Percentiles rank a stretch among this genome's conserved stretches.
Evolutionary conservation across 1,284 basidiomycete genomes (phyloP).

Genomic region (Ceratobasidium sp.): DNA sequence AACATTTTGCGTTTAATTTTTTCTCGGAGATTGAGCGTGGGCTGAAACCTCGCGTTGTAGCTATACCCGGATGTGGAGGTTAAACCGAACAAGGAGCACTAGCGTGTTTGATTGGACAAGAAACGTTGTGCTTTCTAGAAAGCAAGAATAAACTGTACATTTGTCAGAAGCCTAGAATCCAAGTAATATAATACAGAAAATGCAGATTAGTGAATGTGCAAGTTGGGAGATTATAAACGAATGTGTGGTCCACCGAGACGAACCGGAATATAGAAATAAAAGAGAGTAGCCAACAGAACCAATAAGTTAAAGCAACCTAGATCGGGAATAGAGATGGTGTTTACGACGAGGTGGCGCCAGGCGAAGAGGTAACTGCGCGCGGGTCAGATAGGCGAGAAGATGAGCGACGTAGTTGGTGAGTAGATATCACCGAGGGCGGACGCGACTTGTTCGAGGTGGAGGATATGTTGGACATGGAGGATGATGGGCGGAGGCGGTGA

Average conservation of each 20-base stretch:
- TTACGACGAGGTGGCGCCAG: background rate
- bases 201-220: background rate
- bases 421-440: conserved; percentile 21
- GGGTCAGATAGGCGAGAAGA: background rate
- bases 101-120: background rate
- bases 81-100: background rate
- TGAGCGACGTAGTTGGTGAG: conserved; percentile 5
- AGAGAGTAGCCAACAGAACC: background rate
- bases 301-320: background rate
- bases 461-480: conserved; percentile 25
- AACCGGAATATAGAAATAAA: background rate
- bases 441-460: conserved; percentile 13
- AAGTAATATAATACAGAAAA: background rate
- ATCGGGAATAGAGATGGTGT: background rate
- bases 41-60: background rate
- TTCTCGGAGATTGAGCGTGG: background rate
- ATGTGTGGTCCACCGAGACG: background rate
- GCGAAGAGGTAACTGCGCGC: background rate
- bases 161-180: background rate
- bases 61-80: conserved; percentile 11
- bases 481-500: conserved; percentile 25
- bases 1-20: no score
- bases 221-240: background rate
- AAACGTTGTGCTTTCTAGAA: background rate
- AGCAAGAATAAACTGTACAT: background rate